Percentiles rank a stretch among this genome's conserved stretches.
Evolutionary conservation across 192 early-diverging fungal genomes (phyloP).

Genomic region (Coemansia sp.): DNA sequence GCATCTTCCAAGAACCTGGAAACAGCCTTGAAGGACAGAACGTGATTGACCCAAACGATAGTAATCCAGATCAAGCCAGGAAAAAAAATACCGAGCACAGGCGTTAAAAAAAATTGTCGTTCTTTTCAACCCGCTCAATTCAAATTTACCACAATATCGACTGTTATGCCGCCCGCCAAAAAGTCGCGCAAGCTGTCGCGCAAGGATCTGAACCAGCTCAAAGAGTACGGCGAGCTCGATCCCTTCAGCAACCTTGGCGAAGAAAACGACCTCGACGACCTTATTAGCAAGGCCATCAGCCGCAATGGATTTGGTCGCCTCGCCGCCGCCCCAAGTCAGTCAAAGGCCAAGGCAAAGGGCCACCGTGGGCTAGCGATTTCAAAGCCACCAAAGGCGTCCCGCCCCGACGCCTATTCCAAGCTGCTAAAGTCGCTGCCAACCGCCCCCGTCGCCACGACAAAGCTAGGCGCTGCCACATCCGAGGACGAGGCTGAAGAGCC

Average conservation of each 20-base stretch:
- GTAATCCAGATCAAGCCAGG: not conserved
- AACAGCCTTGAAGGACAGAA: not conserved
- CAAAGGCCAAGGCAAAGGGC: not conserved
- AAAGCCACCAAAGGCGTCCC: slow-evolving; percentile 8
- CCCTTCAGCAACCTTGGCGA: slow-evolving; percentile 29
- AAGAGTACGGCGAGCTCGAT: slow-evolving; percentile 71
- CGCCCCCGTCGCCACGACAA: not conserved
- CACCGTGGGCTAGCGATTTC: not conserved
- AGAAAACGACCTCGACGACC: slow-evolving; percentile 40
- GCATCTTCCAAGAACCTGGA: no score
- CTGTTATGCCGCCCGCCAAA: slow-evolving; percentile 41
- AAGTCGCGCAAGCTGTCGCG: slow-evolving; percentile 46
- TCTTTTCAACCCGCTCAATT: not conserved
- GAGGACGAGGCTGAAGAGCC: slow-evolving; percentile 14
- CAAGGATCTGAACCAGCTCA: slow-evolving; percentile 56
- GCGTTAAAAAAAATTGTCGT: not conserved
- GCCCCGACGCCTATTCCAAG: slow-evolving; percentile 35
- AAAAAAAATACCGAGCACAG: not conserved
- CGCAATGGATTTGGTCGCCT: slow-evolving; percentile 31
- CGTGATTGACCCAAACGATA: not conserved
- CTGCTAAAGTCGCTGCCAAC: slow-evolving; percentile 33
- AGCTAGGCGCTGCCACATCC: slow-evolving; percentile 13
- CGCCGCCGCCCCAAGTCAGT: slow-evolving; percentile 10
- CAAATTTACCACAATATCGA: not conserved
- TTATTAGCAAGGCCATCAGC: slow-evolving; percentile 49